phyloP scores from a whole-genome alignment of 805 yeast species.

The Pichia pseudocactophila region DNA sequence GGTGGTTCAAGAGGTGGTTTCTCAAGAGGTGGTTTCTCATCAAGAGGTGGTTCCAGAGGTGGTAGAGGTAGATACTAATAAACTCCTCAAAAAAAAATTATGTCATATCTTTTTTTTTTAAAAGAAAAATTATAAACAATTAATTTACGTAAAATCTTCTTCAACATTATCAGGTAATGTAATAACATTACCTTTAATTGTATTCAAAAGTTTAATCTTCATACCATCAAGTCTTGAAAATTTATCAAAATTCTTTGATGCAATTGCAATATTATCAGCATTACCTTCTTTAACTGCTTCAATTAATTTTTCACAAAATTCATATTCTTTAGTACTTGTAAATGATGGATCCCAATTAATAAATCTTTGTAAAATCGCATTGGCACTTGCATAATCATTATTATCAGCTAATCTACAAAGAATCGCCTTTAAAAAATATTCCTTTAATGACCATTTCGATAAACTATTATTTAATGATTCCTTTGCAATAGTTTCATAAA shows the following conservation, averaged over 20 bases:
- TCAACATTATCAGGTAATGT: slow-evolving; percentile 27
- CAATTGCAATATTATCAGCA: slow-evolving; percentile 61
- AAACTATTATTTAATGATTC: slow-evolving; percentile 65
- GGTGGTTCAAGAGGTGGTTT: slow-evolving; percentile 34
- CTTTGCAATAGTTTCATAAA: slow-evolving; percentile 71
- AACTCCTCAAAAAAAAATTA: too few species aligned
- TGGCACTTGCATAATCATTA: slow-evolving; percentile 81
- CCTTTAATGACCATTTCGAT: slow-evolving; percentile 88
- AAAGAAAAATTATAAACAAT: not conserved
- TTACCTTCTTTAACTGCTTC: slow-evolving; percentile 77
- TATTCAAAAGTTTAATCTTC: slow-evolving; percentile 76
- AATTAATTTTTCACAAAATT: slow-evolving; percentile 54
- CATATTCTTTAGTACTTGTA: slow-evolving; percentile 65
- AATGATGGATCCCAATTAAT: slow-evolving; percentile 68
- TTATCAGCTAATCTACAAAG: slow-evolving; percentile 70
- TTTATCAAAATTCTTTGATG: slow-evolving; percentile 78
- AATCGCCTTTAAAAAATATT: slow-evolving; percentile 76
- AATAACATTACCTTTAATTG: slow-evolving; percentile 50
- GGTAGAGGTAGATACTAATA: slow-evolving; percentile 33
- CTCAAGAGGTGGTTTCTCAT: slow-evolving; percentile 27
- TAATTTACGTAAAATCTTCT: slow-evolving; percentile 28
- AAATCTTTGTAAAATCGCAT: slow-evolving; percentile 56
- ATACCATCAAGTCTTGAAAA: slow-evolving; percentile 83
- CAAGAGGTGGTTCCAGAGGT: slow-evolving; percentile 15
- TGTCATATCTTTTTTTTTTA: not conserved